Percentiles rank a stretch among this genome's conserved stretches.
Evolutionary conservation across 106 monocot genomes (phyloP).

Genomic region (Dendrobium huoshanense): DNA sequence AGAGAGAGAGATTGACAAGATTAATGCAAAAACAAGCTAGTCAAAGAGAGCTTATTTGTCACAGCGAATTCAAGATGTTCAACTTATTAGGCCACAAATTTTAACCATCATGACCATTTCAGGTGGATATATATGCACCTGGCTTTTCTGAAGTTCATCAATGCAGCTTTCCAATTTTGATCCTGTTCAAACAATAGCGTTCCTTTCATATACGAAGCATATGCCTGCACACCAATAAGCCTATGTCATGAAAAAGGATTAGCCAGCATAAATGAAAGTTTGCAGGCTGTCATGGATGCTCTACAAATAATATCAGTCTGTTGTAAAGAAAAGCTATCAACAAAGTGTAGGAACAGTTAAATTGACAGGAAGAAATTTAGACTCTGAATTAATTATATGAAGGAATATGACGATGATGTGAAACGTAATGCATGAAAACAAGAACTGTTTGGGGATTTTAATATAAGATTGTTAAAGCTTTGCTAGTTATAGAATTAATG

Average conservation of each 20-base stretch:
- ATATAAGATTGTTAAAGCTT: too few species aligned
- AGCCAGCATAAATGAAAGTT: background rate
- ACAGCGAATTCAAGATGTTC: background rate
- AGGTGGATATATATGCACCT: slow-evolving; percentile 38
- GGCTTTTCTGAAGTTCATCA: slow-evolving; percentile 86
- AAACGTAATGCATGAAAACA: too few species aligned
- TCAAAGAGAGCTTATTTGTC: background rate
- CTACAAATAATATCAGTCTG: background rate
- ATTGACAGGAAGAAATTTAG: background rate
- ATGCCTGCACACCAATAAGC: slow-evolving; percentile 57
- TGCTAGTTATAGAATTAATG: too few species aligned
- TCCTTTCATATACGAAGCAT: slow-evolving; percentile 98
- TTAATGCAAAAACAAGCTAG: background rate
- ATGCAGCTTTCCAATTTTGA: slow-evolving; percentile 78
- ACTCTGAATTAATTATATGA: background rate
- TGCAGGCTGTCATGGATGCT: background rate
- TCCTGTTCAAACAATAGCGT: slow-evolving; percentile 95
- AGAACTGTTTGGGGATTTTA: too few species aligned
- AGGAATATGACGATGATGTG: background rate
- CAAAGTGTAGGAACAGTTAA: background rate
- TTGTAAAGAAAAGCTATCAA: background rate
- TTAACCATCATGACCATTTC: background rate
- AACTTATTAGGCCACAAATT: background rate
- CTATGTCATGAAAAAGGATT: background rate
- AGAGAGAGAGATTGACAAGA: background rate